Percentiles rank a stretch among this genome's conserved stretches.
These are phyloP conservation scores for Fusarium sp. DNA, from an alignment of 2,329 filamentous ascomycete genomes.

Conservation along the genomic window DNA sequence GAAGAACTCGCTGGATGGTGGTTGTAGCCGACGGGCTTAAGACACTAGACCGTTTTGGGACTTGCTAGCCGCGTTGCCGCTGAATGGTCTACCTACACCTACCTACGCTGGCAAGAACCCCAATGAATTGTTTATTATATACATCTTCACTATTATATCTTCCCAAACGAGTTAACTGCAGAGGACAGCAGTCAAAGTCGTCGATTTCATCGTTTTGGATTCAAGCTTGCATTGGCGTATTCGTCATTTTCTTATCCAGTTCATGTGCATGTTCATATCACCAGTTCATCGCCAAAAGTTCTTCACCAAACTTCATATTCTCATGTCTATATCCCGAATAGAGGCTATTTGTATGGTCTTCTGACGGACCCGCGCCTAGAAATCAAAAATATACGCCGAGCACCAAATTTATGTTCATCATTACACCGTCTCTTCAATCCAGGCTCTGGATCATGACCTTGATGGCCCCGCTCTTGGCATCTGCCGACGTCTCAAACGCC, in stretches of 20 bases:
- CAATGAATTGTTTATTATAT: background rate
- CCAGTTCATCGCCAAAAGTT: background rate
- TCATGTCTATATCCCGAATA: slow-evolving; percentile 36
- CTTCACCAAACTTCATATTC: slow-evolving; percentile 16
- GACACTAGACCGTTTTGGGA: slow-evolving; percentile 47
- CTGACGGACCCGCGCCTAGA: slow-evolving; percentile 31
- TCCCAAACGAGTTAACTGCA: background rate
- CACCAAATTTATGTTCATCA: slow-evolving; percentile 30
- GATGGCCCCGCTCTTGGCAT: slow-evolving; percentile 93
- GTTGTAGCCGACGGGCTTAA: slow-evolving; percentile 35
- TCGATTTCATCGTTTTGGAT: background rate
- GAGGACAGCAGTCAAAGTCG: background rate
- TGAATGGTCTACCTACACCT: slow-evolving; percentile 5
- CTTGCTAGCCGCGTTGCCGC: slow-evolving; percentile 13
- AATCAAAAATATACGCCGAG: slow-evolving; percentile 39
- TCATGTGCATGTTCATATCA: background rate
- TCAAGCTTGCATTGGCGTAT: background rate
- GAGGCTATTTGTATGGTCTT: slow-evolving; percentile 19
- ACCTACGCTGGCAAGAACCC: slow-evolving; percentile 16
- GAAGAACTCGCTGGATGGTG: slow-evolving; percentile 53
- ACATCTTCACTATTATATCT: background rate
- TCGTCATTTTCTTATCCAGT: background rate
- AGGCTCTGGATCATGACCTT: slow-evolving; percentile 93
- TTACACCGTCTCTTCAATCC: slow-evolving; percentile 50
- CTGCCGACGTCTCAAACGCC: slow-evolving; percentile 88